Conservation (phyloP, 2,329 filamentous ascomycete genomes). For the Alternaria angustiovoidea region DNA sequence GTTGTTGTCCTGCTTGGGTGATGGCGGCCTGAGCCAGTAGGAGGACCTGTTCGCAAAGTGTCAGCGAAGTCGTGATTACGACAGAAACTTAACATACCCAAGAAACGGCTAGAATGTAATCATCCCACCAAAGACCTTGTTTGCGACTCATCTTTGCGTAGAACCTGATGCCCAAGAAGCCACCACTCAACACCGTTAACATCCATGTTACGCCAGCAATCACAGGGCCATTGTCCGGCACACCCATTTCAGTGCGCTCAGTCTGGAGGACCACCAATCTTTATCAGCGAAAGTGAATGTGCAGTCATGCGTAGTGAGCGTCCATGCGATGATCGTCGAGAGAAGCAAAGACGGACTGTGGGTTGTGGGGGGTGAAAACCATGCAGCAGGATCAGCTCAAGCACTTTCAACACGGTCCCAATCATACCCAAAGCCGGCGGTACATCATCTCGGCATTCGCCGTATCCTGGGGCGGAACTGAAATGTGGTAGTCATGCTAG, state of each 20-base stretch:
- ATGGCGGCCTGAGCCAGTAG: conserved; percentile 30
- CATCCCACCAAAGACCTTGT: conserved; percentile 42
- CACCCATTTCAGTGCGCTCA: conserved; percentile 16
- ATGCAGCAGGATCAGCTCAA: conserved; percentile 5
- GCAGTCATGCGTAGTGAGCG: conserved; percentile 1
- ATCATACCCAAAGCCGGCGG: conserved; percentile 5
- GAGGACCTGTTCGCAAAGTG: conserved; percentile 21
- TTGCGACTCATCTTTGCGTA: conserved; percentile 38
- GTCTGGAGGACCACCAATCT: conserved; percentile 9
- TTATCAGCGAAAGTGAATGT: background rate
- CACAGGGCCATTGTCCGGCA: conserved; percentile 34
- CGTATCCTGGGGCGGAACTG: background rate
- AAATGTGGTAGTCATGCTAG: conserved; percentile 7
- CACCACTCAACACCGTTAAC: conserved; percentile 30
- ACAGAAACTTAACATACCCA: conserved; percentile 25
- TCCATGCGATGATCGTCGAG: background rate
- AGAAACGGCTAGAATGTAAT: conserved; percentile 36
- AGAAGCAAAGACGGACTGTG: background rate
- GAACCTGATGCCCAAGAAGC: conserved; percentile 33
- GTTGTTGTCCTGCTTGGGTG: conserved; percentile 28
- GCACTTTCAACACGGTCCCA: background rate
- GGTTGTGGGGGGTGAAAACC: background rate
- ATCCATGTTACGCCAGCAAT: conserved; percentile 38
- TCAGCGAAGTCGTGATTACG: background rate
- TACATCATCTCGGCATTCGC: conserved; percentile 5